Evolutionary conservation across 495 filamentous ascomycete genomes (phyloP), one percentile per base, ranked within the genome.

Genomic region (Pseudotulostoma volvatum): DNA sequence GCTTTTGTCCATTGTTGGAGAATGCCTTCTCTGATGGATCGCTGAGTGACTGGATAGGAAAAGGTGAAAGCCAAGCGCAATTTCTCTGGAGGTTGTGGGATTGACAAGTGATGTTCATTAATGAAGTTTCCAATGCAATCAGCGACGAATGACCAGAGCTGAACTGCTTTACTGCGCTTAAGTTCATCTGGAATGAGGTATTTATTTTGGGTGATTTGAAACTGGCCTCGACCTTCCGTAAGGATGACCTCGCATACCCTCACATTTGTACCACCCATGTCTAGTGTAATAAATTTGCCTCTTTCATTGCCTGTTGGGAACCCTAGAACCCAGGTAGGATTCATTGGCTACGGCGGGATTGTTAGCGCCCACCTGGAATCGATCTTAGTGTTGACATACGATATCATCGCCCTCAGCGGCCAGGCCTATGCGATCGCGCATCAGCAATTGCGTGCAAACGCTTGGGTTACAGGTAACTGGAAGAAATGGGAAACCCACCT

Each of bases 1-100:
- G 84, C 84, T 61, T 96, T 96, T 30, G 88, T 96, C 88, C 88
- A 96, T 39, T 82, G 74, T 56, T 95, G 88, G 40, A 96, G 63
- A 28, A 93, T 66, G 34, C 88, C 88, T 49, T 88, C 77, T 47
- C 87, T 77, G 48, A 96, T 86, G 52, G 81, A 84, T 35, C 81
- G 68, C 55, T 94, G 88, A 7, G 80, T 81, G 16, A 84, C 84
- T 3, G 88, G 88, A 47, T 92, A 95, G 0, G 87, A 94, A 57
- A 94, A 96, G 15, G 88, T 93, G 56, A 95, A 93, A 45, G 88
- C 82, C 28, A 95, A 72, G 3, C 81, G 80, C 7, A 93, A 59
- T 18, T 52, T 45, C 3, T 70, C 45, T 37, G 61, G 56, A 33
- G 56, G 48, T 18, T 59, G 45, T 34, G 76, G 67, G 5, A 11